Evolutionary conservation across 2,329 filamentous ascomycete species (phyloP), one percentile per base, ranked within the genome.

Genomic region (Diaporthe sp.): DNA sequence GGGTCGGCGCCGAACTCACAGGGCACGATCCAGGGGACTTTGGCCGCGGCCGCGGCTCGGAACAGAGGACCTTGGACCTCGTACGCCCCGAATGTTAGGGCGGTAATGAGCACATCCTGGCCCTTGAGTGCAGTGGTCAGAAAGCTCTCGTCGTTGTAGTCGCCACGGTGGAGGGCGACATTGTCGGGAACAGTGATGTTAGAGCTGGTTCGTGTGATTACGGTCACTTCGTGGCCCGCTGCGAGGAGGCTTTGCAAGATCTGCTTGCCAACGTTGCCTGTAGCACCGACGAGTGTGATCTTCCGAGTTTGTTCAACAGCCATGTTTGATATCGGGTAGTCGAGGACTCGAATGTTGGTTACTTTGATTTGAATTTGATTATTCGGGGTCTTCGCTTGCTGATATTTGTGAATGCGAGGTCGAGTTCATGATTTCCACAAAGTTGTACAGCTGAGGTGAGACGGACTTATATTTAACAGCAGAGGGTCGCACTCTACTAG

Each of bases 1-100:
- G 80, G 74, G 35, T 82, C 81, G 9, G 78, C 80, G 35, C 81
- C 82, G 60, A 81, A 83, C 64, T 83, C 82, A 50, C 77, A 79
- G 28, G 81, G 82, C 30, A 83, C 75, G 40, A 83, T 77, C 66
- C 80, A 83, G 22, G 77, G 54, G 10, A 83, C 79, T 64, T 82
- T 80, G 0, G 78, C 80, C 25, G 74, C 76, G 25, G 82, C 80
- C 12, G 80, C 83, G 13, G 83, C 84, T 42, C 79, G 80, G 60
- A 82, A 81, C 40, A 83, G 77, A 2, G 17, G 17, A 4, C 17
- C 19, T 13, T 64, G 60, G 4, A 22, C 60, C 7, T 64, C 60
- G 10, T 64, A 64, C 22, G 60, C 60, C 2, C 60, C 60, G 17
- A 64, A 64, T 2, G 40, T 13, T 19, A 64, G 25, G 19, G 60